These are phyloP conservation scores for Colletotrichum sidae DNA, from an alignment of 2,329 filamentous ascomycete species.

Conservation along the genomic window DNA sequence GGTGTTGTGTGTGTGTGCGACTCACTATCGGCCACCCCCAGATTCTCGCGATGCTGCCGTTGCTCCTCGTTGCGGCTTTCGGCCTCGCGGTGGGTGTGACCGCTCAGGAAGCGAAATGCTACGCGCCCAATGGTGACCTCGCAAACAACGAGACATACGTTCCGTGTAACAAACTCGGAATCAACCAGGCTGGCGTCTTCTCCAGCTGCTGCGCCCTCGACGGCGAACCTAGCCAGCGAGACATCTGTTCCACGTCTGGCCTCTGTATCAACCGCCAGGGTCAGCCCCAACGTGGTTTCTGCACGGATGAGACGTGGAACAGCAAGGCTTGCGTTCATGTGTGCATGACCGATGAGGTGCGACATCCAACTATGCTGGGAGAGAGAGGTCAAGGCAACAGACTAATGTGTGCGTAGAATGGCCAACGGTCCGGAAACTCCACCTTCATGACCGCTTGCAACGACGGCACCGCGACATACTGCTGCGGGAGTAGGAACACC, in stretches of 20 bases:
- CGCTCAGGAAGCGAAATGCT: slow-evolving; percentile 40
- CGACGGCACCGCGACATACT: slow-evolving; percentile 45
- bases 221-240: slow-evolving; percentile 39
- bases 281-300: slow-evolving; percentile 43
- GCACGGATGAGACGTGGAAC: slow-evolving; percentile 47
- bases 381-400: too few relatives aligned
- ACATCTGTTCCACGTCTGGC: slow-evolving; percentile 44
- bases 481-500: slow-evolving; percentile 45
- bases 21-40: too few relatives aligned
- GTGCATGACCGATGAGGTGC: slow-evolving; percentile 41
- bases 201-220: slow-evolving; percentile 47
- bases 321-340: slow-evolving; percentile 46
- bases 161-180: slow-evolving; percentile 48
- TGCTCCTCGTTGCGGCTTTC: not conserved
- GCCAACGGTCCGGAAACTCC: not conserved
- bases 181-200: slow-evolving; percentile 43
- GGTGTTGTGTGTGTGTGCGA: too few relatives aligned
- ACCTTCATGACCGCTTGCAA: slow-evolving; percentile 32
- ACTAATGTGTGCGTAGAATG: too few relatives aligned
- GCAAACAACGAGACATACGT: slow-evolving; percentile 45
- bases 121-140: slow-evolving; percentile 44
- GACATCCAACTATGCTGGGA: too few relatives aligned
- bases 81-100: not conserved
- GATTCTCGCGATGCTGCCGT: too few relatives aligned
- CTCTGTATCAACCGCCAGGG: slow-evolving; percentile 42